A percentile compares a stretch with the other conserved stretches of the same genome.
phyloP scores from a whole-genome alignment of 495 filamentous ascomycete species.

The Aspergillus biplanus region DNA sequence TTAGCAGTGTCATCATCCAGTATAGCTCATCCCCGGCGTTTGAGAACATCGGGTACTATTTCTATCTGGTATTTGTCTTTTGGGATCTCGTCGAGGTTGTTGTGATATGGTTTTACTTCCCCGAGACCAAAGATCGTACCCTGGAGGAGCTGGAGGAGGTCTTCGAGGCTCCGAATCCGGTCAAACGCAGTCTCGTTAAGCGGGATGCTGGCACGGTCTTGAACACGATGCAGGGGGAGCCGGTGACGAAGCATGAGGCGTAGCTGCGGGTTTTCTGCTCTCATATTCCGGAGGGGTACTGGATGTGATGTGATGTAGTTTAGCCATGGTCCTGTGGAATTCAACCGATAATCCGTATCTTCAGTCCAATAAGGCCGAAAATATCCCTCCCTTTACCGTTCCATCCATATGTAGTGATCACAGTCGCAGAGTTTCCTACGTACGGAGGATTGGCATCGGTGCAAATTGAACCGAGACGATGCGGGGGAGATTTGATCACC shows the following conservation, averaged over 20 bases:
- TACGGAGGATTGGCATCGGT: no score
- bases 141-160: constrained; percentile 69
- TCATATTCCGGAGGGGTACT: no score
- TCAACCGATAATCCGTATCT: no score
- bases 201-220: constrained; percentile 13
- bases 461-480: no score
- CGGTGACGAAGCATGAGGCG: not conserved
- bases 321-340: no score
- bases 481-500: no score
- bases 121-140: constrained; percentile 66
- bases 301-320: no score
- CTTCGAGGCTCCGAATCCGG: constrained; percentile 59
- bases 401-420: no score
- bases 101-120: constrained; percentile 66
- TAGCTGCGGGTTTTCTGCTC: not conserved
- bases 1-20: constrained; percentile 52
- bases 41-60: constrained; percentile 66
- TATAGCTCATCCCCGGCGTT: constrained; percentile 60
- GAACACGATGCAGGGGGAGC: constrained; percentile 18
- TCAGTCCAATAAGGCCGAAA: no score
- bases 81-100: constrained; percentile 57
- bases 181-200: constrained; percentile 56
- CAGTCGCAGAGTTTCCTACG: no score
- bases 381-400: no score
- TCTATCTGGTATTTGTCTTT: constrained; percentile 66